Base-by-base conservation (phyloP, 805 yeast species). In the Kockiozyma suomiensis region DNA sequence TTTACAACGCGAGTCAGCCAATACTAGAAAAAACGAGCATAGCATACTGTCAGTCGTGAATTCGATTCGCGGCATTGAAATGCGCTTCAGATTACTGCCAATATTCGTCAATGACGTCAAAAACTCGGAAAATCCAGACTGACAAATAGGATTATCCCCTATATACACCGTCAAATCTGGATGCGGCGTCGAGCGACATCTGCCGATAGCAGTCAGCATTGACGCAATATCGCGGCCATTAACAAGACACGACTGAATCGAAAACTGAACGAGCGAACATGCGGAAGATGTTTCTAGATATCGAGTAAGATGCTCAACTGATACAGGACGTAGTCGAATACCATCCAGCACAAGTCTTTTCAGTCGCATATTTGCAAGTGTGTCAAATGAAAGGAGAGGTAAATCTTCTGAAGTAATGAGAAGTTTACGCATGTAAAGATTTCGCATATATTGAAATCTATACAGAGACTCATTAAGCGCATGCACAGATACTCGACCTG, bases 241-340 rank as follows among this genome's bases (percentile, higher is more conserved):
- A n/a, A 67, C 58, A 12, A 62, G 61, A 37, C 70, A 67, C 3
- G 70, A 64, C 43, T 67, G 70, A 17, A 67, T 33, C 30, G 70
- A 67, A 15, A 67, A 50, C 15, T 59, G 49, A 10, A 53, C 55
- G 12, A 65, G 62, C 7, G 62, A 50, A 5, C 61, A 33, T 1
- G 68, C 56, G 17, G 38, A 32, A 2, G 56, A 21, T 5, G 59
- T 41, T 25, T 41, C 50, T 8, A 65, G 54, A 40, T 62, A 65
- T 1, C 33, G 43, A 35, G 60, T 50, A 3, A 67, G 49, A 45
- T 56, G 62, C 37, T 50, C 52, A 21, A 67, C 65, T 10, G 69
- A 59, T 7, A 56, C 47, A 3, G 57, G 54, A 6, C 62, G 49
- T 21, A 67, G 50, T 6, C 65, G 53, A 13, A 66, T 63, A 7